These are phyloP conservation scores for Penicillium maclennaniae DNA, from an alignment of 495 filamentous ascomycete genomes.

Conservation along the genomic window DNA sequence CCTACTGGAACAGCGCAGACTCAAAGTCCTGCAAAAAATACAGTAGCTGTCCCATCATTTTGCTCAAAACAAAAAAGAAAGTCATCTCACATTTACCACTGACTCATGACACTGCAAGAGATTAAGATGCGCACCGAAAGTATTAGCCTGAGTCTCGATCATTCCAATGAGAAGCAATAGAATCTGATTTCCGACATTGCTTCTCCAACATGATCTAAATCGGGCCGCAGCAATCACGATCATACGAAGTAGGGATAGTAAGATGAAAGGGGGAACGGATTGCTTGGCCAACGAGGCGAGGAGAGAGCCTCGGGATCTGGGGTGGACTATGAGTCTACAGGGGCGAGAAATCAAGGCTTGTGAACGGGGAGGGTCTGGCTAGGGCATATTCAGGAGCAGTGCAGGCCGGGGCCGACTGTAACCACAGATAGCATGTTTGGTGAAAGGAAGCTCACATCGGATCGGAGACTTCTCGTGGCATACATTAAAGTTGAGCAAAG, in stretches of 20 bases:
- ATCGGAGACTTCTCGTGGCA: constrained; percentile 2
- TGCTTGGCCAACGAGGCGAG: constrained; percentile 3
- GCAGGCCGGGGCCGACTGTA: neutral
- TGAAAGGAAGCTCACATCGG: neutral
- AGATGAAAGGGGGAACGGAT: constrained; percentile 9
- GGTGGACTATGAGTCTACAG: neutral
- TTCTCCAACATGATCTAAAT: neutral
- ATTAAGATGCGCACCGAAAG: constrained; percentile 7
- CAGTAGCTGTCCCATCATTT: neutral
- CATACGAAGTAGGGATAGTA: neutral
- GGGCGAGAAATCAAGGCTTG: neutral
- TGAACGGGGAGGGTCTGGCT: neutral
- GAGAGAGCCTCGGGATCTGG: neutral
- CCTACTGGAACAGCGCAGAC: neutral
- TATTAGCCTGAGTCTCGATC: neutral
- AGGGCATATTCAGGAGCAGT: neutral
- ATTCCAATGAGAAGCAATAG: neutral
- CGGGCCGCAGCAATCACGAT: neutral
- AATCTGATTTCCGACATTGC: neutral
- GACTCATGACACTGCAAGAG: neutral
- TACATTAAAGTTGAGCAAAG: neutral
- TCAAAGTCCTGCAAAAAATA: neutral
- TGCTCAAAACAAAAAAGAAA: neutral
- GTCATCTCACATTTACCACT: neutral
- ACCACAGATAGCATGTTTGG: neutral